These are phyloP conservation scores for Hibiscus syriacus DNA, from an alignment of 345 rosid genomes.

Conservation along the genomic window DNA sequence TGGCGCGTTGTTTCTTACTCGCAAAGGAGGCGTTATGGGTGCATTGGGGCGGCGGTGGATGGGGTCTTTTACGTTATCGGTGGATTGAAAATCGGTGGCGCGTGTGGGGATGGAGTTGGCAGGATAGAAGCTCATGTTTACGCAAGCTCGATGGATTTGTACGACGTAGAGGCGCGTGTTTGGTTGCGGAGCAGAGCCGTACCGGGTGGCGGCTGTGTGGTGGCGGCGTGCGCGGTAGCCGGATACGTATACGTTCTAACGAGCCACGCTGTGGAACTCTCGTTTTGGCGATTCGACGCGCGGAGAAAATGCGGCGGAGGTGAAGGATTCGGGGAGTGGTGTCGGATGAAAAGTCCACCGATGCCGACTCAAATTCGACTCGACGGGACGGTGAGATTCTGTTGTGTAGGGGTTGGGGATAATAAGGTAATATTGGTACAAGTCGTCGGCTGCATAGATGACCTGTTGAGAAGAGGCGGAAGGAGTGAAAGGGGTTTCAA, in stretches of 20 bases:
- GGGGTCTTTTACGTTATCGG: conserved; percentile 86
- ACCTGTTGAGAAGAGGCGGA: conserved; percentile 67
- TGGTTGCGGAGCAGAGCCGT: conserved; percentile 80
- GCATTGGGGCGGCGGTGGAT: conserved; percentile 70
- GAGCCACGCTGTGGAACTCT: conserved; percentile 86
- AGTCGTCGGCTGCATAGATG: conserved; percentile 74
- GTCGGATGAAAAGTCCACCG: conserved; percentile 67
- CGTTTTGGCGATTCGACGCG: conserved; percentile 78
- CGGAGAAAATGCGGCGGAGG: conserved; percentile 26
- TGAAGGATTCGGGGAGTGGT: conserved; percentile 67
- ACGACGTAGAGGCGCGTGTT: conserved; percentile 49
- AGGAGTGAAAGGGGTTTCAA: conserved; percentile 48
- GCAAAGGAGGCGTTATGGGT: conserved; percentile 64
- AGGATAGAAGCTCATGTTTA: conserved; percentile 57
- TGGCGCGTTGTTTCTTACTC: conserved; percentile 63
- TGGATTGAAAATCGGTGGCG: conserved; percentile 60
- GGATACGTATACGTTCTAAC: conserved; percentile 60
- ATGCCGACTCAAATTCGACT: conserved; percentile 61
- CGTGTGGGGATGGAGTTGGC: conserved; percentile 19
- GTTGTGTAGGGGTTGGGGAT: conserved; percentile 59
- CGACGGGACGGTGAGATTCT: conserved; percentile 70
- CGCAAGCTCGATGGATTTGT: conserved; percentile 86
- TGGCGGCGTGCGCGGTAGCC: conserved; percentile 68
- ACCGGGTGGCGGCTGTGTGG: conserved; percentile 89
- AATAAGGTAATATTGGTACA: conserved; percentile 74